Evolutionary conservation across 345 rosid species (phyloP).

Genomic region (Nephelium lappaceum): DNA sequence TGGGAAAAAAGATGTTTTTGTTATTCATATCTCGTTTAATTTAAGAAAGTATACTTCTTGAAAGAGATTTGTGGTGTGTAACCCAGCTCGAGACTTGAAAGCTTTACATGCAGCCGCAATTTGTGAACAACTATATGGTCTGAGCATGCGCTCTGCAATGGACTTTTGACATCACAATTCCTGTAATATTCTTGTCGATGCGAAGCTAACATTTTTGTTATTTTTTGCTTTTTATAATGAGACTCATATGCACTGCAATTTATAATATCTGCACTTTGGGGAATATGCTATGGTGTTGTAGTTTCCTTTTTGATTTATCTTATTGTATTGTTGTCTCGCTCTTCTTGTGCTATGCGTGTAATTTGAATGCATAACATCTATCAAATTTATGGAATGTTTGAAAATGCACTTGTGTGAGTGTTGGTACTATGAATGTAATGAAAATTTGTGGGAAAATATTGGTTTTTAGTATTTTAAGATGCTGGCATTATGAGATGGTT

Average conservation of each 20-base stretch:
- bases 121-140: background rate
- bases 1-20: background rate
- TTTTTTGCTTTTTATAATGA: background rate
- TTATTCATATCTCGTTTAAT: background rate
- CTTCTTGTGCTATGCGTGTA: background rate
- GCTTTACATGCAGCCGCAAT: background rate
- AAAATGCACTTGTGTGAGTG: background rate
- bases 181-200: background rate
- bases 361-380: background rate
- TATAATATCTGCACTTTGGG: background rate
- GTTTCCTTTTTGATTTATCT: background rate
- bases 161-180: background rate
- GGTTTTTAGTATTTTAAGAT: background rate
- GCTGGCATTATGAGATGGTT: background rate
- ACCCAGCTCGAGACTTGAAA: background rate
- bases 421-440: background rate
- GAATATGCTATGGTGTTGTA: background rate
- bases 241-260: background rate
- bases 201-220: background rate
- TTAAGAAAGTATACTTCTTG: background rate
- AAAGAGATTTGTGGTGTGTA: constrained; percentile 5
- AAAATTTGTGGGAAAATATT: background rate
- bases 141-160: background rate
- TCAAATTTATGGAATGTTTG: background rate
- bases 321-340: background rate